Conservation (phyloP, 2,329 filamentous ascomycete genomes). For the Pseudogymnoascus sp. region DNA sequence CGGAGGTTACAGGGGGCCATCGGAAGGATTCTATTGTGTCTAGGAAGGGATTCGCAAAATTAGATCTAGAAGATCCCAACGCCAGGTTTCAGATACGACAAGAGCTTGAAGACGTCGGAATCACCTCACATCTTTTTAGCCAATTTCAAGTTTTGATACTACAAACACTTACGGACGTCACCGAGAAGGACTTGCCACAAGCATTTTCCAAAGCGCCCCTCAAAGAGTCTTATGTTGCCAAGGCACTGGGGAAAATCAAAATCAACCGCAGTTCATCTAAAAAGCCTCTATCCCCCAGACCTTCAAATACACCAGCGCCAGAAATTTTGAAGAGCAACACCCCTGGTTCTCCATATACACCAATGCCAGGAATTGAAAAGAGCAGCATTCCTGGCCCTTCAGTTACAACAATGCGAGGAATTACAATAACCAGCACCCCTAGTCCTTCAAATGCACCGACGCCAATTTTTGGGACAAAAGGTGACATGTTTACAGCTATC, state of each 20-base stretch:
- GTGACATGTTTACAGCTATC: neutral
- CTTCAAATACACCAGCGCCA: neutral
- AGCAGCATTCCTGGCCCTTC: neutral
- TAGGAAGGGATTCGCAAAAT: neutral
- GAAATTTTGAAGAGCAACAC: neutral
- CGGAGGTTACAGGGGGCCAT: neutral
- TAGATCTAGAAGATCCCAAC: neutral
- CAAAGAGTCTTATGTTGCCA: neutral
- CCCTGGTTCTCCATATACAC: neutral
- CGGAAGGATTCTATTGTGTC: neutral
- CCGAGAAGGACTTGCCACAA: neutral
- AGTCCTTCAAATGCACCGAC: no score
- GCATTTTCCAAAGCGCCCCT: neutral
- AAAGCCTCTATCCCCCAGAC: neutral
- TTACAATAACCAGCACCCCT: neutral
- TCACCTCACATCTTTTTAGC: neutral
- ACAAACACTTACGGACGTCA: neutral
- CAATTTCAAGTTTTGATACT: neutral
- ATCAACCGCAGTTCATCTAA: neutral
- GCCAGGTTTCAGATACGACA: neutral
- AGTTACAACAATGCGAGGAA: neutral
- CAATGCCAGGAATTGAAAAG: neutral
- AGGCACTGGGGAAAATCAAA: neutral
- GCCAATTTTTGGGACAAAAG: neutral
- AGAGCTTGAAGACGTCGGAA: neutral